Conservation (phyloP, 805 yeast genomes). For the Ogataea naganishii region DNA sequence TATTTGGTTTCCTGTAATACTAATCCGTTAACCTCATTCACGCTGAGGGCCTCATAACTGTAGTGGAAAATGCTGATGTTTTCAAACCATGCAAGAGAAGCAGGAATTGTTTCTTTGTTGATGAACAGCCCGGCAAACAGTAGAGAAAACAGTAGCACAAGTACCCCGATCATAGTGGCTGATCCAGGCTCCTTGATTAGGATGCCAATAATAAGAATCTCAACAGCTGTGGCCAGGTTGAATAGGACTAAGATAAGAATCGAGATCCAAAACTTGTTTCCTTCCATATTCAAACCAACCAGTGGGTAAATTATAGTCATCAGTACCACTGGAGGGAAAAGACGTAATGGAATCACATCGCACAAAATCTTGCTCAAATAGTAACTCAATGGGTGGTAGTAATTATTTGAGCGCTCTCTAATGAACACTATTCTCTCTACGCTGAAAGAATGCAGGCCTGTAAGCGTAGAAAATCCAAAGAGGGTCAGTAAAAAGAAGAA, state of each 20-base stretch:
- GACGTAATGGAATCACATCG: constrained; percentile 86
- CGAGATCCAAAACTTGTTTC: constrained; percentile 64
- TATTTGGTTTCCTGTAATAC: constrained; percentile 81
- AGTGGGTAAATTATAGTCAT: constrained; percentile 80
- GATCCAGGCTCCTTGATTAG: constrained; percentile 83
- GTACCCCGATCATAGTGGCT: constrained; percentile 81
- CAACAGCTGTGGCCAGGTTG: constrained; percentile 79
- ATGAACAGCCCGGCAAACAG: constrained; percentile 91
- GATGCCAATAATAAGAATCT: constrained; percentile 82
- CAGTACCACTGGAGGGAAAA: constrained; percentile 84
- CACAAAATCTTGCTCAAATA: constrained; percentile 79
- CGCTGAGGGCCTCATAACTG: constrained; percentile 87
- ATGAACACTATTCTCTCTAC: constrained; percentile 83
- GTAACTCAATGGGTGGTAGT: constrained; percentile 82
- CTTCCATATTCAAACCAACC: constrained; percentile 77
- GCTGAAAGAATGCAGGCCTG: constrained; percentile 85
- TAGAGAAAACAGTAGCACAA: constrained; percentile 75
- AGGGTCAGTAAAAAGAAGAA: constrained; percentile 86
- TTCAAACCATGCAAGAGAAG: constrained; percentile 60
- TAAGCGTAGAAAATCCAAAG: constrained; percentile 89
- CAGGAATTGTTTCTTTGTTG: constrained; percentile 55
- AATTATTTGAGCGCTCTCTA: constrained; percentile 90
- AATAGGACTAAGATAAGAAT: constrained; percentile 66
- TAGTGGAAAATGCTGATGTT: constrained; percentile 88
- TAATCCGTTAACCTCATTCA: constrained; percentile 86